A percentile compares a stretch with the other conserved stretches of the same genome.
These are phyloP conservation scores for Nepenthes mirabilis DNA, from an alignment of 148 eudicot species.

Conservation along the genomic window DNA sequence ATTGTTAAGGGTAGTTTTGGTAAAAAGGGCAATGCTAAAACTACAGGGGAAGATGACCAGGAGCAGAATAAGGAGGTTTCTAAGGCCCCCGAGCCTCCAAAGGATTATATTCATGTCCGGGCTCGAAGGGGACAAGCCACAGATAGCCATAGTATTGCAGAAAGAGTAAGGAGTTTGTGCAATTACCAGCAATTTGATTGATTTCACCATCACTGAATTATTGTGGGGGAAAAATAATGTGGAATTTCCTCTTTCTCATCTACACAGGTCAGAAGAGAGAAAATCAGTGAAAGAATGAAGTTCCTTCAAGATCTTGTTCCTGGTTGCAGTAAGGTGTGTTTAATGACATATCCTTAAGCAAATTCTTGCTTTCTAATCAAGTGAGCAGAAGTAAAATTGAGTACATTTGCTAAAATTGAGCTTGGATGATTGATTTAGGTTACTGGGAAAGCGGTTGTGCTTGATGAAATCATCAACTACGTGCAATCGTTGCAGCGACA, in stretches of 20 bases:
- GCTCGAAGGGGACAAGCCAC: slow-evolving; percentile 51
- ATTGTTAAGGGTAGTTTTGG: slow-evolving; percentile 1
- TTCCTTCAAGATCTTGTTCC: slow-evolving; percentile 68
- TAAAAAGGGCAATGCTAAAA: not conserved
- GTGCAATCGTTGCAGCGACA: slow-evolving; percentile 89
- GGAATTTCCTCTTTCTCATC: not conserved
- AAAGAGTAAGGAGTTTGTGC: slow-evolving; percentile 29
- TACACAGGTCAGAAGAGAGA: slow-evolving; percentile 72
- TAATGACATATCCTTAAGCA: not conserved
- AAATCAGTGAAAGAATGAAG: slow-evolving; percentile 58
- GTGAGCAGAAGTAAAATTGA: not conserved
- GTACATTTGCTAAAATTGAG: too few relatives aligned
- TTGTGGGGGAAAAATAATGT: not conserved
- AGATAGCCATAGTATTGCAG: slow-evolving; percentile 57
- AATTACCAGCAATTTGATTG: not conserved
- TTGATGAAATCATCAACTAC: slow-evolving; percentile 91
- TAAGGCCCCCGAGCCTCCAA: slow-evolving; percentile 29
- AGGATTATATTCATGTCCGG: slow-evolving; percentile 63
- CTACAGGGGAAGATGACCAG: slow-evolving; percentile 3
- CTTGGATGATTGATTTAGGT: slow-evolving; percentile 23
- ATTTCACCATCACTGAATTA: not conserved
- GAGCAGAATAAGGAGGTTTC: slow-evolving; percentile 12
- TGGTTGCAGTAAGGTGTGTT: slow-evolving; percentile 77
- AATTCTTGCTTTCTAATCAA: not conserved
- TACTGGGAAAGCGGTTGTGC: slow-evolving; percentile 75